Evolutionary conservation across 139 green algal species (phyloP), one percentile per base, ranked within the genome.

Genomic region (Yamagishiella unicocca): DNA sequence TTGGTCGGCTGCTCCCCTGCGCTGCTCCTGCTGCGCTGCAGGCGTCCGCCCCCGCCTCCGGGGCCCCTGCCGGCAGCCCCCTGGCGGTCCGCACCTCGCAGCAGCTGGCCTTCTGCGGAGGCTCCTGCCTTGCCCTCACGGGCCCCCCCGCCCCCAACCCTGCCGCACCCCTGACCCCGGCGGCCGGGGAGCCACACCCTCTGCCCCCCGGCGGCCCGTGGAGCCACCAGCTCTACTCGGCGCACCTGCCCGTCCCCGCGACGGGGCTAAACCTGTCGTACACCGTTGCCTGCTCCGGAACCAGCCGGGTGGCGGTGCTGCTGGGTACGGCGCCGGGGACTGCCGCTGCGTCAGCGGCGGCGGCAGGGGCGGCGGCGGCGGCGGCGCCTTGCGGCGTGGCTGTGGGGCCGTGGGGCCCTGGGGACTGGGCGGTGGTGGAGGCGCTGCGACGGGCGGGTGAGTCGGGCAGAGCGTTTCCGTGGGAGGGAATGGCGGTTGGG

Each of bases 301-400:
- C 14, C 81, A 76, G 79, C 40, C 58, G 79, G 17, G 54, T 85
- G 79, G 79, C 61, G 38, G 33, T 85, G 61, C 40, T 85, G 58
- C 40, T 85, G 66, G 62, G 61, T 4, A 67, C 64, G 45, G 42
- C 64, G 42, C 80, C 37, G 27, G 73, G 45, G n/a, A 29, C 10
- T 6, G 73, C 10, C 21, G 58, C 6, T 21, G 55, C 43, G 62
- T 22, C 25, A 6, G 64, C 45, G 43, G 62, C 66, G 2, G 43
- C 64, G 7, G 31, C 19, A 5, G 45, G 0, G 0, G 55, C 38
- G 58, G 37, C 17, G 42, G 33, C 2, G 29, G n/a, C 12, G 58
- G 14, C 10, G 14, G 42, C n/a, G n/a, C n/a, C n/a, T 29, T 10
- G 42, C 53, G 79, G 79, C 1, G 12, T 87, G 81, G 66, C 35